These are phyloP conservation scores for Bacidia rubella DNA, from an alignment of 495 filamentous ascomycete genomes.

Conservation along the genomic window DNA sequence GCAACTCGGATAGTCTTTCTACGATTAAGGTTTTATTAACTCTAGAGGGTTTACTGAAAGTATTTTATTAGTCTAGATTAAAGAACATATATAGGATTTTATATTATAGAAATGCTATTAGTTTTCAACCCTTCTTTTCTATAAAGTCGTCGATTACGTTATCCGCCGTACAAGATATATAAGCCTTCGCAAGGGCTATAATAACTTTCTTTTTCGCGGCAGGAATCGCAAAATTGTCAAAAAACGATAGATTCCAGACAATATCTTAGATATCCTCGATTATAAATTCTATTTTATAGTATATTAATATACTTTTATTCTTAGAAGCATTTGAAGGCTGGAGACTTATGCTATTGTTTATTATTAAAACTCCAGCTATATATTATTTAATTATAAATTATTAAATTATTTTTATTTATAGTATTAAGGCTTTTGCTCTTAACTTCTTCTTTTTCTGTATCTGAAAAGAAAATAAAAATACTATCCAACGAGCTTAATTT, in stretches of 20 bases:
- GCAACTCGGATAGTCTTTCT: conserved; percentile 21
- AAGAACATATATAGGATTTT: conserved; percentile 6
- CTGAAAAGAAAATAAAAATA: too few species aligned
- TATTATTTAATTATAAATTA: conserved; percentile 19
- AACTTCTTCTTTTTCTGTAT: too few species aligned
- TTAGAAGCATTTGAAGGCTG: neutral
- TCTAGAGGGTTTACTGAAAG: conserved; percentile 6
- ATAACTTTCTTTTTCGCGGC: conserved; percentile 17
- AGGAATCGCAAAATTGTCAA: conserved; percentile 16
- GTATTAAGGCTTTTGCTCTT: too few species aligned
- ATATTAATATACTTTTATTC: conserved; percentile 7
- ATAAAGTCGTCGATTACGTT: conserved; percentile 9
- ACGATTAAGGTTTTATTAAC: conserved; percentile 17
- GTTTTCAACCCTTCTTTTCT: conserved; percentile 3
- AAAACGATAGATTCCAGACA: conserved; percentile 14
- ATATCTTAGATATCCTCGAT: conserved; percentile 20
- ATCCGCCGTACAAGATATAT: conserved; percentile 5
- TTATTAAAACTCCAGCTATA: conserved; percentile 19
- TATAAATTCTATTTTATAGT: conserved; percentile 18
- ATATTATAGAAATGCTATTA: conserved; percentile 9
- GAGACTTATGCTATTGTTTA: conserved; percentile 17
- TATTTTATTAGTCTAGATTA: conserved; percentile 5
- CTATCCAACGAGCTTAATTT: too few species aligned
- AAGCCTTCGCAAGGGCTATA: conserved; percentile 16
- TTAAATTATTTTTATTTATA: too few species aligned